Conservation (phyloP, 768 basidiomycete species). For the Tricholoma furcatifolium region DNA sequence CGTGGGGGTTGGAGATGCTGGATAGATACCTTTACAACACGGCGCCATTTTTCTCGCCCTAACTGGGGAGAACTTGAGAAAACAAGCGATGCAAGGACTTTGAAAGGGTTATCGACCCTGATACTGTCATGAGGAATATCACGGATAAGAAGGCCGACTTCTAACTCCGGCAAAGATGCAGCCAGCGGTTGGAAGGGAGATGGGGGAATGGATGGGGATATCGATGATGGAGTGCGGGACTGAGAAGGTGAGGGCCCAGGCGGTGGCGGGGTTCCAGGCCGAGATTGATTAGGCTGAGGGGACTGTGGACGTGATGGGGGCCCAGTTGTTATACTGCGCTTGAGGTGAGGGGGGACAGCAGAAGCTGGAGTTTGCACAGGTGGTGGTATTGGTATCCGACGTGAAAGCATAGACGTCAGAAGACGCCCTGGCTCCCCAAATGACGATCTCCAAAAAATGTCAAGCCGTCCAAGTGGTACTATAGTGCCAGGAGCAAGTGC, state of each 20-base stretch:
- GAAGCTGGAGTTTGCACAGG: slow-evolving; percentile 52
- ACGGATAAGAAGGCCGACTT: slow-evolving; percentile 56
- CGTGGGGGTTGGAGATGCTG: slow-evolving; percentile 61
- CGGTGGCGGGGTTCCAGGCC: slow-evolving; percentile 57
- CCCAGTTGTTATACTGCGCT: slow-evolving; percentile 43
- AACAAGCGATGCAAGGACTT: slow-evolving; percentile 50
- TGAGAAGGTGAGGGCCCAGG: slow-evolving; percentile 43
- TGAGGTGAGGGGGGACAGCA: slow-evolving; percentile 79
- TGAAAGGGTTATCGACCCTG: slow-evolving; percentile 58
- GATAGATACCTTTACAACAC: slow-evolving; percentile 52
- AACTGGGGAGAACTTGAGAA: slow-evolving; percentile 45
- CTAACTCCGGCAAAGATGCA: slow-evolving; percentile 39
- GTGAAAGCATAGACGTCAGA: slow-evolving; percentile 85
- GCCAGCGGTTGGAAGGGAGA: slow-evolving; percentile 28
- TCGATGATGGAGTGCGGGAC: slow-evolving; percentile 41
- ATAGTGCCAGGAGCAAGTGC: slow-evolving; percentile 63
- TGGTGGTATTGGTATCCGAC: slow-evolving; percentile 64
- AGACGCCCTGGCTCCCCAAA: slow-evolving; percentile 86
- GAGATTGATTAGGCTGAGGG: slow-evolving; percentile 48
- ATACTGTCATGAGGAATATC: slow-evolving; percentile 45
- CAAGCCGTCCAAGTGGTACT: slow-evolving; percentile 81
- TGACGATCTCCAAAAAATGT: slow-evolving; percentile 85
- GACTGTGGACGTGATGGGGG: slow-evolving; percentile 57
- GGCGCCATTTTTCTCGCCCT: slow-evolving; percentile 28
- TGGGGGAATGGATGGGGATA: slow-evolving; percentile 32